A percentile compares a stretch with the other conserved stretches of the same genome.
These are phyloP conservation scores for Fusarium fujikuroi DNA, from an alignment of 2,329 filamentous ascomycete genomes.

Conservation along the genomic window DNA sequence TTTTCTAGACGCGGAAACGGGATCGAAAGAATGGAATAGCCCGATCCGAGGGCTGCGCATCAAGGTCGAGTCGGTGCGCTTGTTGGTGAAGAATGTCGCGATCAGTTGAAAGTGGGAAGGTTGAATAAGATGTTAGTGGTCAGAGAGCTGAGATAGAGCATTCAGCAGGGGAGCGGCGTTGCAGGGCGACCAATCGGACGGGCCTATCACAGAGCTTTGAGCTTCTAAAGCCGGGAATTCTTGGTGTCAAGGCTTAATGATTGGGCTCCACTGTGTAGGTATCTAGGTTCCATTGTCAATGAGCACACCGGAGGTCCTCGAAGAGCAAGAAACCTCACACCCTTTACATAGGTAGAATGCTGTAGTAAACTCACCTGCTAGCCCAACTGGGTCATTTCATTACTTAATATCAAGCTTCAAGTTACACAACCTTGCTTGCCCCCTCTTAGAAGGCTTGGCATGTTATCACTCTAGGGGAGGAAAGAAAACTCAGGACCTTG, in stretches of 20 bases:
- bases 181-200: slow-evolving; percentile 33
- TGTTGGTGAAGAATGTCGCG: slow-evolving; percentile 28
- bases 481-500: no score
- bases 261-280: slow-evolving; percentile 19
- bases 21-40: slow-evolving; percentile 20
- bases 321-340: not conserved
- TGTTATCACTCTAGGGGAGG: not conserved
- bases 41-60: slow-evolving; percentile 28
- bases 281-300: not conserved
- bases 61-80: slow-evolving; percentile 23
- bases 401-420: not conserved
- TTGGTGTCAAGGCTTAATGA: slow-evolving; percentile 5
- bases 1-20: slow-evolving; percentile 19
- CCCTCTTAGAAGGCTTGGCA: not conserved
- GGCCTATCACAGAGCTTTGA: slow-evolving; percentile 17
- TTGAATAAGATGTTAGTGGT: slow-evolving; percentile 38
- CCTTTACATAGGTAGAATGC: not conserved
- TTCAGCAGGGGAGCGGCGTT: slow-evolving; percentile 9
- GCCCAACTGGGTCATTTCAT: not conserved
- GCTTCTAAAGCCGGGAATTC: slow-evolving; percentile 29
- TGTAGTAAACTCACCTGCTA: not conserved
- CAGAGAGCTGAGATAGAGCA: slow-evolving; percentile 35
- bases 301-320: not conserved
- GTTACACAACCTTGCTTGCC: not conserved
- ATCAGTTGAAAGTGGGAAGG: slow-evolving; percentile 28